phyloP scores from a whole-genome alignment of 1,284 basidiomycete species.

The Pseudozyma thailandica region DNA sequence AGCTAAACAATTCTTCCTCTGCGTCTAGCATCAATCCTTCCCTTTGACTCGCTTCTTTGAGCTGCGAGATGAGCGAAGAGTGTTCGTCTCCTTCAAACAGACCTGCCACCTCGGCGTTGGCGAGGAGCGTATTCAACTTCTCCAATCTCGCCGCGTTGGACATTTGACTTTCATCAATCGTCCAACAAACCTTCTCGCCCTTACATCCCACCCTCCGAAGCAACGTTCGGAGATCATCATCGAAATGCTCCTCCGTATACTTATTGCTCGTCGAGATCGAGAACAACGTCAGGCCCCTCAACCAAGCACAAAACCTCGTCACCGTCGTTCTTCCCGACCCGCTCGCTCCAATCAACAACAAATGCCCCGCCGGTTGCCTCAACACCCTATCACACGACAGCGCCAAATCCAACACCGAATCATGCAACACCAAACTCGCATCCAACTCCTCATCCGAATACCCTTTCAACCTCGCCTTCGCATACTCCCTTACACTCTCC shows the following conservation, averaged over 20 bases:
- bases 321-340: slow-evolving; percentile 99
- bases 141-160: slow-evolving; percentile 98
- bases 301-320: slow-evolving; percentile 98
- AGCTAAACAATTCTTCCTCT: slow-evolving; percentile 75
- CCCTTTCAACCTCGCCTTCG: slow-evolving; percentile 90
- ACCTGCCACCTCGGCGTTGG: slow-evolving; percentile 99
- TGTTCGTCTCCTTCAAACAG: slow-evolving; percentile 89
- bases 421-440: slow-evolving; percentile 97
- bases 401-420: slow-evolving; percentile 97
- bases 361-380: slow-evolving; percentile 94
- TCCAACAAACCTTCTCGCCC: slow-evolving; percentile 99
- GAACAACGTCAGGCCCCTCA: slow-evolving; percentile 98
- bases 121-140: slow-evolving; percentile 97
- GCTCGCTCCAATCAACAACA: slow-evolving; percentile 95
- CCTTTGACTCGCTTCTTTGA: slow-evolving; percentile 97
- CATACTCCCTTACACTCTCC: slow-evolving; percentile 92
- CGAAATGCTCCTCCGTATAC: slow-evolving; percentile 97
- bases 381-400: slow-evolving; percentile 98
- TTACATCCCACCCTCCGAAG: slow-evolving; percentile 95
- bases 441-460: slow-evolving; percentile 79
- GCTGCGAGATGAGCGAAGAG: slow-evolving; percentile 94
- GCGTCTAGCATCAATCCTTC: slow-evolving; percentile 98
- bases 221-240: slow-evolving; percentile 93
- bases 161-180: slow-evolving; percentile 99
- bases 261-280: slow-evolving; percentile 99